Evolutionary conservation across 208 protist genomes (phyloP).

Genomic region (Acanthamoeba culbertsoni): DNA sequence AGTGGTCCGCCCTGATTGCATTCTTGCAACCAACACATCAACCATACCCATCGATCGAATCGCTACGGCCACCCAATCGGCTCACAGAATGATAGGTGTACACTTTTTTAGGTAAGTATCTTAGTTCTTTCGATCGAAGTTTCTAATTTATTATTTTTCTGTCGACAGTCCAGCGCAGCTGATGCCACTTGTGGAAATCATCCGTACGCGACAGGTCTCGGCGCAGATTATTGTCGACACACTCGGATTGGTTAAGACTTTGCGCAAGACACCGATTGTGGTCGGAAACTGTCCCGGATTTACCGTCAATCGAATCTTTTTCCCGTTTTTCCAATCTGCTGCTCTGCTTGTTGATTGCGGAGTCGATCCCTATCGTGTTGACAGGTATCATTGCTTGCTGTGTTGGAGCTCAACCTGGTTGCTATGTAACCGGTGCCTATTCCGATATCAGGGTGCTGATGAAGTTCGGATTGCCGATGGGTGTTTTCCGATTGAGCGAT

Average conservation of each 20-base stretch:
- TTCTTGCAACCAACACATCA: constrained; percentile 84
- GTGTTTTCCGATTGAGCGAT: constrained; percentile 88
- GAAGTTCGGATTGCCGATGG: constrained; percentile 85
- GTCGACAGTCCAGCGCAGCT: constrained; percentile 82
- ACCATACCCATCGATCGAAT: constrained; percentile 83
- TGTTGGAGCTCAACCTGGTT: too few species aligned
- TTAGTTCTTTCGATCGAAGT: neutral
- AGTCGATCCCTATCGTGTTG: constrained; percentile 85
- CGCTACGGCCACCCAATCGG: constrained; percentile 78
- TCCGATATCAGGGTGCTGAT: constrained; percentile 67
- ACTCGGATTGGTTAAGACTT: constrained; percentile 76
- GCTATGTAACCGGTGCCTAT: neutral
- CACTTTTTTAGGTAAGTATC: constrained; percentile 84
- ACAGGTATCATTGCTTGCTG: constrained; percentile 72
- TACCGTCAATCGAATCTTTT: constrained; percentile 85
- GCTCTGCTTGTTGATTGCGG: constrained; percentile 88
- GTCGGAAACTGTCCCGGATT: constrained; percentile 83
- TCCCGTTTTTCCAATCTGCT: constrained; percentile 83
- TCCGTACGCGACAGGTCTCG: constrained; percentile 72
- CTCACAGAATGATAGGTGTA: constrained; percentile 81
- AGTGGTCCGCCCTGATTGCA: constrained; percentile 82
- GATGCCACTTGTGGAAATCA: constrained; percentile 87
- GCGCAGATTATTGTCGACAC: constrained; percentile 67
- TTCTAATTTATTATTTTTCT: neutral
- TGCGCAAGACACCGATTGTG: constrained; percentile 86